Evolutionary conservation across 345 rosid species (phyloP).

Genomic region (Orychophragmus violaceus): DNA sequence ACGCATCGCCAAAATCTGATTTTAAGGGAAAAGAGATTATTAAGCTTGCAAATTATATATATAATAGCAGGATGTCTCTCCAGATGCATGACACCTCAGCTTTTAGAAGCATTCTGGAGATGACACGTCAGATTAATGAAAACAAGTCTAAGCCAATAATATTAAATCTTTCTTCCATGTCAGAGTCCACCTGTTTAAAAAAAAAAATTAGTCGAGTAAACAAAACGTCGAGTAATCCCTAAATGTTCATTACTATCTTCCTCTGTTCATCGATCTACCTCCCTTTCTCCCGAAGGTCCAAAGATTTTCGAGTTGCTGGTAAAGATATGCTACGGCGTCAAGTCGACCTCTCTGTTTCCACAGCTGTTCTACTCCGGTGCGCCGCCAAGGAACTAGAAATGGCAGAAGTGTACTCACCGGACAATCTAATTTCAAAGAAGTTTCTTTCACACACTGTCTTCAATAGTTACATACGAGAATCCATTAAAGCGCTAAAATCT

Average conservation of each 20-base stretch:
- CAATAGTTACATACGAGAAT: conserved; percentile 47
- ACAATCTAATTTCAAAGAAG: conserved; percentile 51
- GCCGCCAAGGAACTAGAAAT: conserved; percentile 79
- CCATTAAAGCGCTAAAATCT: conserved; percentile 57
- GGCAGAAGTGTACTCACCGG: conserved; percentile 67
- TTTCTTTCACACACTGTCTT: conserved; percentile 53
- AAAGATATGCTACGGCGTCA: conserved; percentile 82
- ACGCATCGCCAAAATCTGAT: conserved; percentile 94
- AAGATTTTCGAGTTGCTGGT: conserved; percentile 68
- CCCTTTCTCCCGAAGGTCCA: conserved; percentile 77
- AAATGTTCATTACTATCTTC: no score
- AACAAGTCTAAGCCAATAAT: no score
- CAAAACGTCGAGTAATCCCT: no score
- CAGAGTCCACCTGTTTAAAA: no score
- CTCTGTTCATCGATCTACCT: no score
- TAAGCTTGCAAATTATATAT: background rate
- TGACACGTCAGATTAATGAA: no score
- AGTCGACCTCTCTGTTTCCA: conserved; percentile 55
- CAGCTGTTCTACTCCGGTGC: conserved; percentile 65
- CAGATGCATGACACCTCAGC: no score
- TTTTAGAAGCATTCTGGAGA: no score
- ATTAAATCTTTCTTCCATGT: no score
- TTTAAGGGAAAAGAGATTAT: background rate
- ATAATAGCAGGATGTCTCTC: no score
- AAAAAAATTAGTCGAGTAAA: no score